Base-by-base conservation (phyloP, 176 grass and related monocot genomes). In the Paspalum vaginatum region DNA sequence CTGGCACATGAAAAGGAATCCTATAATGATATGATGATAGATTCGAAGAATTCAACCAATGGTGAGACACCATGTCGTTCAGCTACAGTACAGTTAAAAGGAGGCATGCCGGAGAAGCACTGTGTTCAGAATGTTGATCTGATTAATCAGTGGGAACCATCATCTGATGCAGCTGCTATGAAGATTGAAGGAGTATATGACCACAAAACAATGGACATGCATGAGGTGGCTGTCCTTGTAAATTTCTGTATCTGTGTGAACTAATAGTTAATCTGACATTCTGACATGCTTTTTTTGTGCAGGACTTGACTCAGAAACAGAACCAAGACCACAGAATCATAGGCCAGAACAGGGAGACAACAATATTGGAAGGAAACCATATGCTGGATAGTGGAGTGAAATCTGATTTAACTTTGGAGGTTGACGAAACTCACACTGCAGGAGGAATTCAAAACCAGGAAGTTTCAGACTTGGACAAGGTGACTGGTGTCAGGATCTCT, bases 191-290 rank as follows among this genome's bases (percentile, higher is more conserved):
- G 68, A 79, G 42, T 57, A 67, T 61, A 79, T 79, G 52, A 74
- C 37, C 11, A 79, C 21, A 74, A 20, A 67, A 88, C 52, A n/a
- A 61, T 79, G 75, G 45, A 74, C 45, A 79, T 49, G 11, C 67
- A 88, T 74, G 81, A 84, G 52, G 75, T 75, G 72, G 59, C 46
- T 77, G 63, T 68, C 43, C 52, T 68, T 88, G 68, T 64, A 75
- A 76, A 72, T 82, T 2, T 83, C 21, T 88, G 9, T 76, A 49
- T 65, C 6, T 77, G 25, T 77, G 68, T 88, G 65, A 73, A 49
- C 15, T 73, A 44, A 22, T 66, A 45, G 51, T 50, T 73, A 74
- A 88, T 52, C 43, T 68, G 81, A 68, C 17, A n/a, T n/a, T n/a
- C n/a, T n/a, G n/a, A n/a, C 13, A 37, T 73, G 57, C 37, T 82